These are phyloP conservation scores for Candida corydali DNA, from an alignment of 805 yeast genomes.

Conservation along the genomic window DNA sequence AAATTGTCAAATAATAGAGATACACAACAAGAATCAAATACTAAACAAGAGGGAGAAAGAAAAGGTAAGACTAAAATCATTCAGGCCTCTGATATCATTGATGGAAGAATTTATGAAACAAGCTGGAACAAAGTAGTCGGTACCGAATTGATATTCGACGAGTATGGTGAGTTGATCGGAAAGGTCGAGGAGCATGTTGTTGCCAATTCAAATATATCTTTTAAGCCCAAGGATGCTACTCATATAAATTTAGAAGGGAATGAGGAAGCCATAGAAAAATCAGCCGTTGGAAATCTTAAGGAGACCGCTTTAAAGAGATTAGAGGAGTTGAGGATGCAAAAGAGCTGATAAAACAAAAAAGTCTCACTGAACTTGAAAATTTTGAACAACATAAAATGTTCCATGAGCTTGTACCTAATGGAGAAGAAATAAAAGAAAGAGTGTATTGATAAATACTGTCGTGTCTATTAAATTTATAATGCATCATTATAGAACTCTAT, in stretches of 20 bases:
- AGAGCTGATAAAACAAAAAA: too few relatives aligned
- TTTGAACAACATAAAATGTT: too few relatives aligned
- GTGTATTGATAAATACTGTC: too few relatives aligned
- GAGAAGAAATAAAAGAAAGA: not conserved
- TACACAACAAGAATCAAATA: not conserved
- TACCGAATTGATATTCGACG: constrained; percentile 51
- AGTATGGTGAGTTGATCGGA: constrained; percentile 38
- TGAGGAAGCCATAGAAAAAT: constrained; percentile 2
- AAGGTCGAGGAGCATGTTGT: constrained; percentile 33
- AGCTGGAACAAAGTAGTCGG: constrained; percentile 78
- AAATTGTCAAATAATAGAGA: constrained; percentile 29
- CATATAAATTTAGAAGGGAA: not conserved
- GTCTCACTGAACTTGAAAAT: too few relatives aligned
- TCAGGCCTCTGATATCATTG: constrained; percentile 29
- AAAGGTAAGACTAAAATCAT: constrained; percentile 12
- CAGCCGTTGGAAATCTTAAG: not conserved
- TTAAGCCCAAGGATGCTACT: constrained; percentile 1
- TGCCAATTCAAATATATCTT: constrained; percentile 1
- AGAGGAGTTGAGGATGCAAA: not conserved
- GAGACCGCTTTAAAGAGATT: constrained; percentile 1
- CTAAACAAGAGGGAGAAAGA: not conserved
- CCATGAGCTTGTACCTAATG: too few relatives aligned
- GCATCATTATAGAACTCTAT: not conserved
- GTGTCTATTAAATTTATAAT: not conserved
- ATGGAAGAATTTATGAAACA: constrained; percentile 61